Evolutionary conservation across 192 early-diverging fungal species (phyloP), one percentile per base, ranked within the genome.

Genomic region (Coemansia sp.): DNA sequence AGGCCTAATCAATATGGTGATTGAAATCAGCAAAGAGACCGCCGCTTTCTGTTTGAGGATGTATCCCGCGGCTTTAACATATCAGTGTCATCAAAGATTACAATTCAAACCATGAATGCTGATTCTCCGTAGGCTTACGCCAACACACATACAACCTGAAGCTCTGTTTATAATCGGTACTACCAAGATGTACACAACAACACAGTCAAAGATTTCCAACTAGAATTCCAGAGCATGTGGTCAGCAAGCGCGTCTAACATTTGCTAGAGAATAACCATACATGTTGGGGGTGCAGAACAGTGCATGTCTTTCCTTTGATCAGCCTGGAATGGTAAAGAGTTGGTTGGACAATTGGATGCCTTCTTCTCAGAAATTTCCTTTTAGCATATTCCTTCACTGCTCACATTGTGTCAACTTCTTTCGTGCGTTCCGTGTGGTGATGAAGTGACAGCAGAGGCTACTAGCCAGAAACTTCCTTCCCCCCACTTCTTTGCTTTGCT

Each of bases 291-390:
- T 46, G 39, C 39, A 17, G 39, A 46, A 14, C 39, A 14, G 39
- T 17, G 39, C 14, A 46, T 46, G 39, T 46, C 11, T 17, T 46
- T 1, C 17, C 14, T 46, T 46, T 46, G 39, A 46, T 46, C 39
- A 46, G 39, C 39, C 17, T 14, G 14, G 39, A 14, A 14, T 46
- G 39, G 39, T 14, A 46, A 14, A 46, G 39, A 46, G 39, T 14
- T 46, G 39, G 39, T 46, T 46, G 39, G 39, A 46, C 32, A 22
- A 32, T 27, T 22, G 8, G 9, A 8, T 9, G 5, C 39, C 25
- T 61, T 74, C 71, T 67, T 32, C 51, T 25, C 17, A 52, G 71
- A 67, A 63, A 10, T 32, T 67, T 64, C 71, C 42, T 54, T 5
- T 36, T 42, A 53, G 65, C 24, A 62, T 42, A 63, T 62, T 62